Evolutionary conservation across 352 stramenopile species (phyloP).

Genomic region (Phytophthora ramorum): DNA sequence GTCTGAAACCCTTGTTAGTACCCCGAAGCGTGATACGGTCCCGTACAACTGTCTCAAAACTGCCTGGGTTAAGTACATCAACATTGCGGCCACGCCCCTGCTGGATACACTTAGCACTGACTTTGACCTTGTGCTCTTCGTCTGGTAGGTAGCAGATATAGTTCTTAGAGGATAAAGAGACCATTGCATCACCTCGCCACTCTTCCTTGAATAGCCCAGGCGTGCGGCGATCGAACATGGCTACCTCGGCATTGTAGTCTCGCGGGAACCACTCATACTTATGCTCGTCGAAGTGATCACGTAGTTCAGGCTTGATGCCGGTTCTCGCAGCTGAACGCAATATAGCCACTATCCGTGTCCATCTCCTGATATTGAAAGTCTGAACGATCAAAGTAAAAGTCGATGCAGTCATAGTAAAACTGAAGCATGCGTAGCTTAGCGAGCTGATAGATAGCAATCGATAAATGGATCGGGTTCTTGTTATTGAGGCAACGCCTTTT

Average conservation of each 20-base stretch:
- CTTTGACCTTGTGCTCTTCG: not conserved
- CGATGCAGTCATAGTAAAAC: slow-evolving; percentile 16
- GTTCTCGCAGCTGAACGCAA: too few species aligned
- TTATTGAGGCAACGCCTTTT: slow-evolving; percentile 7
- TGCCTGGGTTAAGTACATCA: too few species aligned
- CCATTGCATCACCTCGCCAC: not conserved
- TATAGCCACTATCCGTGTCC: not conserved
- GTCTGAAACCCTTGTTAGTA: too few species aligned
- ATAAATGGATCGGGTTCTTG: slow-evolving; percentile 13
- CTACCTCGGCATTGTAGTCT: too few species aligned
- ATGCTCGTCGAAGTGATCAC: too few species aligned
- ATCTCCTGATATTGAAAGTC: not conserved
- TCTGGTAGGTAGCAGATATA: not conserved
- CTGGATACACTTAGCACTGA: not conserved
- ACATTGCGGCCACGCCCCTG: too few species aligned
- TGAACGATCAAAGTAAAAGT: slow-evolving; percentile 5
- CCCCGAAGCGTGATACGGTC: too few species aligned
- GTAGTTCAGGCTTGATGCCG: too few species aligned
- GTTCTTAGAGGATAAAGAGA: not conserved
- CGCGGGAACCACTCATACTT: too few species aligned
- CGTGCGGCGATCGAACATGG: too few species aligned
- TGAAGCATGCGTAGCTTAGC: slow-evolving; percentile 3
- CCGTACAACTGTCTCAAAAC: too few species aligned
- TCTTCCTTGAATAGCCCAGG: not conserved
- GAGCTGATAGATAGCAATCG: slow-evolving; percentile 11